Base-by-base conservation (phyloP, 345 rosid species). In the Laguncularia racemosa region DNA sequence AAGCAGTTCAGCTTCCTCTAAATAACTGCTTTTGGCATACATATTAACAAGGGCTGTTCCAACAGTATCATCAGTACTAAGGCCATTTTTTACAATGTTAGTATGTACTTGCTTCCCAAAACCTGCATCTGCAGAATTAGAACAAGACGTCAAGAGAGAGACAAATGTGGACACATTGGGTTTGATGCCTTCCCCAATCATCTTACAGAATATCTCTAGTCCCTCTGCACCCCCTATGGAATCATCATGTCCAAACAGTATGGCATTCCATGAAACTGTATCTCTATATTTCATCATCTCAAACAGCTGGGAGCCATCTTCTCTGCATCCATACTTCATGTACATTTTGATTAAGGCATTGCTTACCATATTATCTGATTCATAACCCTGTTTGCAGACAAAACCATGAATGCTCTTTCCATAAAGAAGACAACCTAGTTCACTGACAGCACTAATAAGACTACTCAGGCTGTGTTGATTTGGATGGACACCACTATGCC, bases 321-420 rank as follows among this genome's bases (percentile, higher is more conserved):
- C 33, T 62, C 63, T 53, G 20, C 47, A 48, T 38, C 75, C 65
- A 61, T 14, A 56, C 65, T 67, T 63, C 81, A 71, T 70, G 66
- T 78, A 73, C 83, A 78, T 78, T 46, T 58, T 64, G 53, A 76
- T 55, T 63, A 78, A 53, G 10, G 81, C 72, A 73, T 73, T 81
- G 60, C 69, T 52, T 28, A 75, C 64, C 20, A 60, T 16, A 23
- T 4, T 64, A 47, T 73, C 77, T 54, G 55, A 67, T 50, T 61
- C 75, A 57, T 63, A 57, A 23, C 81, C 86, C 28, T 57, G 52
- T 71, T 81, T 81, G 40, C 50, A 47, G 26, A 75, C 56, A 53
- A 56, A 69, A 23, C 72, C 76, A 68, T 81, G 86, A 38, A 78
- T 58, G 33, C 77, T 62, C 69, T 57, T 56, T 57, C 81, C 74